phyloP scores from a whole-genome alignment of 306 rosid species.

The Prunus davidiana region DNA sequence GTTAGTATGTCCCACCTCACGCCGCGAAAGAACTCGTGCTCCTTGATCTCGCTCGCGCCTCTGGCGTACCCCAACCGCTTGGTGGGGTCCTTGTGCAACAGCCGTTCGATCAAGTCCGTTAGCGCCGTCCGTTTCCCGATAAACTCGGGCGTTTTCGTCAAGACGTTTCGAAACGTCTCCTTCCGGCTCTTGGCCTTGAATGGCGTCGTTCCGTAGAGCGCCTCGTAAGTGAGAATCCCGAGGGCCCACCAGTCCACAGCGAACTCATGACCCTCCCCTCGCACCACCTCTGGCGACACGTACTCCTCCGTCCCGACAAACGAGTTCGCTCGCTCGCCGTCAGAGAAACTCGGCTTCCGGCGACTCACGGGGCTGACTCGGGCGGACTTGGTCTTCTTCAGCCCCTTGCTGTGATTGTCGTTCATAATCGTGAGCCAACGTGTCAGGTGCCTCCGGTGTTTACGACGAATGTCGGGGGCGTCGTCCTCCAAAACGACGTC shows the following conservation, averaged over 20 bases:
- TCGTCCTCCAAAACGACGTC: constrained; percentile 8
- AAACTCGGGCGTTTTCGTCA: constrained; percentile 55
- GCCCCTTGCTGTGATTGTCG: constrained; percentile 11
- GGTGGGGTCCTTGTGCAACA: constrained; percentile 73
- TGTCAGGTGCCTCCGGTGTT: constrained; percentile 41
- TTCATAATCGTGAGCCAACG: constrained; percentile 40
- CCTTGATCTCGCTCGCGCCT: constrained; percentile 81
- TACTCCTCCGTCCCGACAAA: constrained; percentile 96
- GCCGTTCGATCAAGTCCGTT: constrained; percentile 60
- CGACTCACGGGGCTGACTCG: constrained; percentile 83
- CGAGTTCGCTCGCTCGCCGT: constrained; percentile 79
- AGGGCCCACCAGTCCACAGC: constrained; percentile 98
- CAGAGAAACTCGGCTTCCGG: constrained; percentile 48
- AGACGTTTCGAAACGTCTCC: constrained; percentile 75
- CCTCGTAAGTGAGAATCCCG: constrained; percentile 73
- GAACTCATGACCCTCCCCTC: constrained; percentile 92
- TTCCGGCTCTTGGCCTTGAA: constrained; percentile 79
- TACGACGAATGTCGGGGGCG: constrained; percentile 24
- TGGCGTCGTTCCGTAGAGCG: constrained; percentile 85
- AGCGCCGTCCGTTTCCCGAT: constrained; percentile 56
- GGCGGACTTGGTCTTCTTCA: constrained; percentile 63
- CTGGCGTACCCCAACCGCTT: constrained; percentile 60
- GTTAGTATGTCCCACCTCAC: constrained; percentile 73
- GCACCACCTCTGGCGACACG: constrained; percentile 83
- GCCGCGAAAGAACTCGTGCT: constrained; percentile 74